Conservation (phyloP, 2,329 filamentous ascomycete genomes). For the Chaetomiaceae sp. region DNA sequence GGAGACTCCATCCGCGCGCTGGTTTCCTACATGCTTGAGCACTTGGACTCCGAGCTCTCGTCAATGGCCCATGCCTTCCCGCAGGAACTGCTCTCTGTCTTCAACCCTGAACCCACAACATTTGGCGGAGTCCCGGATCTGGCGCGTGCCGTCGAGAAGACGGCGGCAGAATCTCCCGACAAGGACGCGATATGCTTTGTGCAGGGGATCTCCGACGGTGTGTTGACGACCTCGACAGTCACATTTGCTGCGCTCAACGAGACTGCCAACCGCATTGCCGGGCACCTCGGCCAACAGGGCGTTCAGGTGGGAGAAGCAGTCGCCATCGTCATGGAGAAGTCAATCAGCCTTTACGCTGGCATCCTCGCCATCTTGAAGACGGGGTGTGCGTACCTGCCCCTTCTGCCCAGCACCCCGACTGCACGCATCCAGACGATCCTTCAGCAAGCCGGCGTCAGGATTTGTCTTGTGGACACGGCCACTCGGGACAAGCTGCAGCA, state of each 20-base stretch:
- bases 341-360: constrained; percentile 63
- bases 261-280: constrained; percentile 60
- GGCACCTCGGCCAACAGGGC: constrained; percentile 46
- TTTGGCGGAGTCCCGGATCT: constrained; percentile 41
- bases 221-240: constrained; percentile 39
- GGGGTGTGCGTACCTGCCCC: constrained; percentile 74
- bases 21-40: constrained; percentile 29
- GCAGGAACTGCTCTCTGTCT: constrained; percentile 41
- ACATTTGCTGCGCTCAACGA: constrained; percentile 63
- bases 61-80: constrained; percentile 30
- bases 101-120: constrained; percentile 39
- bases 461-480: constrained; percentile 41
- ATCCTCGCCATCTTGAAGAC: constrained; percentile 72
- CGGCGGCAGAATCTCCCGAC: constrained; percentile 45
- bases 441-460: constrained; percentile 48
- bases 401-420: constrained; percentile 66
- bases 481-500: constrained; percentile 21
- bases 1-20: constrained; percentile 58
- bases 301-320: constrained; percentile 54
- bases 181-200: constrained; percentile 63
- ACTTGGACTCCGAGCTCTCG: constrained; percentile 27
- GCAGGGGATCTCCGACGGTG: constrained; percentile 38
- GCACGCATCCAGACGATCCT: constrained; percentile 60
- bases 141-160: constrained; percentile 49
- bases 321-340: constrained; percentile 77